These are phyloP conservation scores for Aspergillus ibericus DNA, from an alignment of 2,329 filamentous ascomycete species.

Conservation along the genomic window DNA sequence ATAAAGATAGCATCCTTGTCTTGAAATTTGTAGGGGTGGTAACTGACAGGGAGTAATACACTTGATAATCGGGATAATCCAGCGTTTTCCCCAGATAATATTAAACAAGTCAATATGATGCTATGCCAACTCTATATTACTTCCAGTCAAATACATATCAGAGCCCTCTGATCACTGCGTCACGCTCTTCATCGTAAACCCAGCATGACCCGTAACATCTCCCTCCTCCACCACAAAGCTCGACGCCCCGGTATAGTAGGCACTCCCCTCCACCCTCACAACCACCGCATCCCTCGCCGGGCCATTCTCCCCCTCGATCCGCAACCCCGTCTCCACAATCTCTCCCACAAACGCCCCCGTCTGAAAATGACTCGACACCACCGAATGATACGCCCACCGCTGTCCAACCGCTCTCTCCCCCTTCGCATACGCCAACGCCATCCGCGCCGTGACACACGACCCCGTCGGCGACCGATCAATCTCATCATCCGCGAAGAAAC, in stretches of 20 bases:
- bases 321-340: conserved; percentile 17
- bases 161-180: background rate
- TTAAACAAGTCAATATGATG: no score
- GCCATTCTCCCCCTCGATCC: background rate
- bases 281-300: conserved; percentile 17
- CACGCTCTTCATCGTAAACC: conserved; percentile 22
- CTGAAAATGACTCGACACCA: conserved; percentile 34
- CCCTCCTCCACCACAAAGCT: conserved; percentile 32
- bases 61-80: no score
- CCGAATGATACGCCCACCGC: conserved; percentile 38
- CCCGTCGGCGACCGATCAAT: conserved; percentile 49
- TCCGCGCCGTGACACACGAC: conserved; percentile 39
- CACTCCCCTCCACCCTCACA: conserved; percentile 34
- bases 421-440: conserved; percentile 38
- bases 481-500: conserved; percentile 49
- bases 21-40: no score
- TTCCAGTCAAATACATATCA: background rate
- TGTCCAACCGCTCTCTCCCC: conserved; percentile 21
- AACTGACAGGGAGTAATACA: no score
- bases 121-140: no score
- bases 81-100: no score
- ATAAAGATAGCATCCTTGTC: no score
- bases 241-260: conserved; percentile 33
- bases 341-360: conserved; percentile 26
- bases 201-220: conserved; percentile 23